Conservation (phyloP, 495 filamentous ascomycete genomes). For the Trichoderma gamsii region DNA sequence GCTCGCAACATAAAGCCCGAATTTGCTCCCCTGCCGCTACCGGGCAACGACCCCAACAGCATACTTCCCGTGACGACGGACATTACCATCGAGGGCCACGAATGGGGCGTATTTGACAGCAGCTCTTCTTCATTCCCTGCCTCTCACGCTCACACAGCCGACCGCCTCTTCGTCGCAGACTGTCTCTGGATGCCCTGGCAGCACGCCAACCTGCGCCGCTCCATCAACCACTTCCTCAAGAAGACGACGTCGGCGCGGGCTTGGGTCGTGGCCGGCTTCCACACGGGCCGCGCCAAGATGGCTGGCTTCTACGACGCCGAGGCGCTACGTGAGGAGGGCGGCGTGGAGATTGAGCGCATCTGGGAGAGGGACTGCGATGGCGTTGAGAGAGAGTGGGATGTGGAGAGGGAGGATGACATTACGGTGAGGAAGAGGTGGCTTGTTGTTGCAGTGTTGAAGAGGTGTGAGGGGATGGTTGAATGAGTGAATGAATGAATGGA, state of each 20-base stretch:
- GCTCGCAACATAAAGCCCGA: constrained; percentile 23
- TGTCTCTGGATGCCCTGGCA: constrained; percentile 81
- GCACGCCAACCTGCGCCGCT: constrained; percentile 63
- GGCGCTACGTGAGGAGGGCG: constrained; percentile 45
- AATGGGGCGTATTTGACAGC: constrained; percentile 58
- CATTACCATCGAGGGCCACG: constrained; percentile 55
- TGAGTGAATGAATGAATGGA: too few relatives aligned
- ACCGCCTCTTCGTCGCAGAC: constrained; percentile 71
- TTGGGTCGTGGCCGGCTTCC: constrained; percentile 72
- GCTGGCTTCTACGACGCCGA: constrained; percentile 62
- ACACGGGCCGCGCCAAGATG: constrained; percentile 73
- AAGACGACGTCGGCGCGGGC: constrained; percentile 45
- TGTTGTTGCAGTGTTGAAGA: constrained; percentile 60
- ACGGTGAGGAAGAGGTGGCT: constrained; percentile 70
- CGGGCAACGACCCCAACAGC: constrained; percentile 15
- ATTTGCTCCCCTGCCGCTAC: constrained; percentile 19
- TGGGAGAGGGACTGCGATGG: constrained; percentile 70
- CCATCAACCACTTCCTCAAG: constrained; percentile 65
- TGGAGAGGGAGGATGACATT: constrained; percentile 60
- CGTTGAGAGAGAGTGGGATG: constrained; percentile 58
- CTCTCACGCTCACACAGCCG: constrained; percentile 47
- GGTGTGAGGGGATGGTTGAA: constrained; percentile 13
- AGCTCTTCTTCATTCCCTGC: constrained; percentile 45
- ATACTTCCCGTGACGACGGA: constrained; percentile 11
- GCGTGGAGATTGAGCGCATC: constrained; percentile 60